A percentile compares a stretch with the other conserved stretches of the same genome.
phyloP scores from a whole-genome alignment of 148 eudicot genomes.

The Vaccinium corymbosum region DNA sequence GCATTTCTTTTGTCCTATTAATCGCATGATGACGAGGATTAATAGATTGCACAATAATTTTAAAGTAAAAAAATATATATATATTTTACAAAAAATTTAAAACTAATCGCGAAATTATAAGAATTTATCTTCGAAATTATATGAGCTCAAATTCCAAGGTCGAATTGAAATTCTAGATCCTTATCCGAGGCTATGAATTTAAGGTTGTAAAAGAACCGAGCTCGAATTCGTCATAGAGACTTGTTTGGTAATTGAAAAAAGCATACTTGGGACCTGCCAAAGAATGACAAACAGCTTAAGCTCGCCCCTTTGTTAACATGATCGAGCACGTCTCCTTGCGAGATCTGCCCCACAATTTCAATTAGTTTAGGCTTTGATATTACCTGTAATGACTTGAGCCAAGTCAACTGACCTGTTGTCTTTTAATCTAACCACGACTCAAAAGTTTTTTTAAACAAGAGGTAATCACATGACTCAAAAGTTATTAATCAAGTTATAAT shows the following conservation, averaged over 20 bases:
- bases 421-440: not conserved
- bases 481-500: not conserved
- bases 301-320: no score
- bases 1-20: conserved; percentile 4
- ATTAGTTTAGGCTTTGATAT: no score
- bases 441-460: no score
- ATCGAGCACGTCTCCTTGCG: no score
- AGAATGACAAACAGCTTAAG: no score
- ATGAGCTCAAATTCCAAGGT: not conserved
- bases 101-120: not conserved
- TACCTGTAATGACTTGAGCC: not conserved
- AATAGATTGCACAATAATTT: not conserved
- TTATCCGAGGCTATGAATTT: not conserved
- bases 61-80: no score
- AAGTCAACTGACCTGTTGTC: not conserved
- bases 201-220: not conserved
- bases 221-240: no score
- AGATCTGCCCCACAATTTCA: no score
- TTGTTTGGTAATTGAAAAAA: no score
- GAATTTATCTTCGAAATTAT: not conserved
- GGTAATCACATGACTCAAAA: not conserved
- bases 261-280: no score
- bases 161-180: not conserved
- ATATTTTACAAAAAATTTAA: not conserved
- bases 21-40: conserved; percentile 11